Percentiles rank a stretch among this genome's conserved stretches.
phyloP scores from a whole-genome alignment of 1,139 yeast genomes.

The Candida sp. region DNA sequence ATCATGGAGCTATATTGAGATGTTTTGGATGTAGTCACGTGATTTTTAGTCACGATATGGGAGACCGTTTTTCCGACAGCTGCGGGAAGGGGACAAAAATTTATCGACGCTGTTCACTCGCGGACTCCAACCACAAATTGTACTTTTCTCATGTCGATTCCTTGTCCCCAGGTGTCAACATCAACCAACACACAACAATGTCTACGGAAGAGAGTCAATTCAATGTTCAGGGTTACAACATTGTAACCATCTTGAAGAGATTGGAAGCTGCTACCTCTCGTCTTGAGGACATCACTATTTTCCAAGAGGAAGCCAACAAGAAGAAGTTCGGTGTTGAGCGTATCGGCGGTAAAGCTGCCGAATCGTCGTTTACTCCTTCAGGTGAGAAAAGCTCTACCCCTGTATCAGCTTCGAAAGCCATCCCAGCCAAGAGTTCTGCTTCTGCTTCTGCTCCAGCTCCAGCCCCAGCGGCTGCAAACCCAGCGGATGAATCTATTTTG shows the following conservation, averaged over 20 bases:
- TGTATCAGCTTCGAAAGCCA: background rate
- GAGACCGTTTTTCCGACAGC: no score
- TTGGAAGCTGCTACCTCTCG: constrained; percentile 95
- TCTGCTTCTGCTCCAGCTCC: constrained; percentile 27
- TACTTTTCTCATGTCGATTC: no score
- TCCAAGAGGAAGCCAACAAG: constrained; percentile 59
- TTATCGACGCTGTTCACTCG: no score
- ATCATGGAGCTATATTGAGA: no score
- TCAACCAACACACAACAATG: constrained; percentile 19
- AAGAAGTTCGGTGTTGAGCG: constrained; percentile 15
- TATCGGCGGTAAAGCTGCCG: constrained; percentile 6
- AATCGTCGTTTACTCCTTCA: constrained; percentile 9
- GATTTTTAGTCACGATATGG: no score
- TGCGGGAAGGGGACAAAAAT: no score
- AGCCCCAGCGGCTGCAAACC: constrained; percentile 56
- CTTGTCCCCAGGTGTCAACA: background rate
- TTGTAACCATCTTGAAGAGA: constrained; percentile 80
- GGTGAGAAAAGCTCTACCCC: constrained; percentile 15
- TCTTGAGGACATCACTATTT: constrained; percentile 85
- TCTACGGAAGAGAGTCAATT: constrained; percentile 57
- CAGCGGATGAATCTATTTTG: constrained; percentile 59
- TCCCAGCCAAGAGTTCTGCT: constrained; percentile 6
- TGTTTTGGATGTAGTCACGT: no score
- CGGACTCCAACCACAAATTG: no score
- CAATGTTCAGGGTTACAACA: constrained; percentile 78